Evolutionary conservation across 352 stramenopile species (phyloP).

Genomic region (Blastocystis sp.): DNA sequence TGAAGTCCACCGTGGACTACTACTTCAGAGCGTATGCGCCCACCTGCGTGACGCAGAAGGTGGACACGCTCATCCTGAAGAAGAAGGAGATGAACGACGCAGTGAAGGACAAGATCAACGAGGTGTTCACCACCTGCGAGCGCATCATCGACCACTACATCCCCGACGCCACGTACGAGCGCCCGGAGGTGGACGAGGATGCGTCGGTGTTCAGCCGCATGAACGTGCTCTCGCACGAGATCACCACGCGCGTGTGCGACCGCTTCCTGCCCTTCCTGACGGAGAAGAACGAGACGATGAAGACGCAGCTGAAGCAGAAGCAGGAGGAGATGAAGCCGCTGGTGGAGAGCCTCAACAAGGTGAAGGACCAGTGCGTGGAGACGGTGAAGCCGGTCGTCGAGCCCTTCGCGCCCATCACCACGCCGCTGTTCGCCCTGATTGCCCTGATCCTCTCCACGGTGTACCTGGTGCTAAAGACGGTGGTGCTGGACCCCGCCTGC

Average conservation of each 20-base stretch:
- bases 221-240: conserved; percentile 22
- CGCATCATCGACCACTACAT: conserved; percentile 61
- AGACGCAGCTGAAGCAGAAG: conserved; percentile 1
- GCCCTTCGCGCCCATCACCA: conserved; percentile 21
- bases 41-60: conserved; percentile 28
- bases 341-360: conserved; percentile 18
- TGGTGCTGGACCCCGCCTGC: conserved; percentile 16
- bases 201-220: conserved; percentile 42
- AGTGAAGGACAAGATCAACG: conserved; percentile 51
- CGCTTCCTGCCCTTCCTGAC: conserved; percentile 48
- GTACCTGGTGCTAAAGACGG: background rate
- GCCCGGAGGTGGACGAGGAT: conserved; percentile 36
- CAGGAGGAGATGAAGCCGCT: conserved; percentile 12
- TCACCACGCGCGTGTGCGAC: conserved; percentile 41
- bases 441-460: conserved; percentile 37
- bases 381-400: conserved; percentile 39
- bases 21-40: conserved; percentile 47
- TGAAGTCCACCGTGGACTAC: conserved; percentile 23
- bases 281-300: background rate
- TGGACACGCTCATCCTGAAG: conserved; percentile 18
- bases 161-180: conserved; percentile 35
- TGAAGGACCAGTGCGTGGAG: conserved; percentile 44
- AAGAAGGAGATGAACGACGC: background rate
- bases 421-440: conserved; percentile 33
- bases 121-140: conserved; percentile 47